Evolutionary conservation across 208 protist genomes (phyloP).

Genomic region (Wallacemonas sp.): DNA sequence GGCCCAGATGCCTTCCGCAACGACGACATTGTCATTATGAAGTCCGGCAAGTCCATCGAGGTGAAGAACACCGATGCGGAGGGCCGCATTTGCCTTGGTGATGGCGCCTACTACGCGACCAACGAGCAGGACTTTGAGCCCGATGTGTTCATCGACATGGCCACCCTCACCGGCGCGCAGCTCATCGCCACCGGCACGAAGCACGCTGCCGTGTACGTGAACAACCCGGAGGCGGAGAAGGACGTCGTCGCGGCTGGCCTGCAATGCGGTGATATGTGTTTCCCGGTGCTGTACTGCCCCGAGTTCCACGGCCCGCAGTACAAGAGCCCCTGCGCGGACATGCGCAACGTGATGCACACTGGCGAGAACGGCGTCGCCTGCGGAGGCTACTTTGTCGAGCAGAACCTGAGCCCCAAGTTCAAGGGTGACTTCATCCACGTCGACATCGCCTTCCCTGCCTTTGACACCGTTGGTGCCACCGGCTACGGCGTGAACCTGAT

Average conservation of each 20-base stretch:
- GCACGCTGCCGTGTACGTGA: constrained; percentile 80
- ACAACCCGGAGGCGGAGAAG: constrained; percentile 59
- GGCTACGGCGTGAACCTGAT: constrained; percentile 81
- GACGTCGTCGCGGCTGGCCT: constrained; percentile 53
- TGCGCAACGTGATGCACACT: constrained; percentile 72
- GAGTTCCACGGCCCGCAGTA: constrained; percentile 79
- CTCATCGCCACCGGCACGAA: constrained; percentile 75
- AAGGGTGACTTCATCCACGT: constrained; percentile 80
- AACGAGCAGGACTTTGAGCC: constrained; percentile 70
- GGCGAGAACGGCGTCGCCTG: constrained; percentile 63
- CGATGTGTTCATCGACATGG: constrained; percentile 85
- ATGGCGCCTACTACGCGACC: constrained; percentile 85
- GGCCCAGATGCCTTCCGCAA: constrained; percentile 66
- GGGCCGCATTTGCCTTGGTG: constrained; percentile 85
- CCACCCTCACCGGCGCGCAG: constrained; percentile 92
- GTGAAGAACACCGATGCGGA: constrained; percentile 92
- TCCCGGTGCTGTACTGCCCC: constrained; percentile 87
- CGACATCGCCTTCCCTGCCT: constrained; percentile 82
- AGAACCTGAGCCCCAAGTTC: constrained; percentile 59
- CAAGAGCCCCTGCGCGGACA: constrained; percentile 63
- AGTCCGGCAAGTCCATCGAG: constrained; percentile 88
- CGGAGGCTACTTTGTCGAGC: constrained; percentile 81
- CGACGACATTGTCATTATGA: constrained; percentile 85
- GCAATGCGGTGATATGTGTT: constrained; percentile 69
- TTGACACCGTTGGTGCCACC: constrained; percentile 58